Evolutionary conservation across 2,329 filamentous ascomycete species (phyloP), one percentile per base, ranked within the genome.

Genomic region (Emergomyces orientalis): DNA sequence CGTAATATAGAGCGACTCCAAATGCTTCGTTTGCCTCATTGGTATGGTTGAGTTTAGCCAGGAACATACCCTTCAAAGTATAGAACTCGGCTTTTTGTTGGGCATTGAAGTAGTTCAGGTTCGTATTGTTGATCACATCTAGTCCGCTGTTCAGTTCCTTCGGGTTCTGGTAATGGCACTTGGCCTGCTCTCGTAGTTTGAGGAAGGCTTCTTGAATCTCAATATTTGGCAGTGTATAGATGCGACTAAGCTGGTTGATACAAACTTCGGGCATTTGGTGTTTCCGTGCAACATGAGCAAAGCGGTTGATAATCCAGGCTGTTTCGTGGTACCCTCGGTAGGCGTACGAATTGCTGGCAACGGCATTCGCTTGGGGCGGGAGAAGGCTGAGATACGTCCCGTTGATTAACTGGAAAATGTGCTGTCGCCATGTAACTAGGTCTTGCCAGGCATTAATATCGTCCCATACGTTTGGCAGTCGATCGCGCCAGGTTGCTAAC

Each of bases 401-500:
- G 74, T 99, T 99, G 78, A 99, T 97, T 30, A 99, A 84, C 63
- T 91, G 89, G 79, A 99, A 99, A 65, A 99, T 97, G 75, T 99
- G 94, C 74, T 99, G 95, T 68, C 94, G 87, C 94, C 94, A 99
- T 1, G 94, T 99, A n/a, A 99, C 94, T 49, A 99, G 81, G 73
- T 99, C 95, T 75, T 99, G 94, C 94, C 94, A 99, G 47, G 94
- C 91, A 67, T 95, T 96, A 75, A 99, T 99, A 74, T 99, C 94
- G 74, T 99, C 94, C 94, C 94, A 99, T 3, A 96, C 89, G 72
- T 99, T 99, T 1, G 94, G 94, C 60, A 99, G 79, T 58, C 94
- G 86, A 73, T 99, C 94, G 63, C 94, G 87, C 94, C 94, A 99
- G 8, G 93, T 94, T 62, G 91, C 91, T 5, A 99, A 83, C 3